Base-by-base conservation (phyloP, 2,329 filamentous ascomycete genomes). In the Lachnellula arida region DNA sequence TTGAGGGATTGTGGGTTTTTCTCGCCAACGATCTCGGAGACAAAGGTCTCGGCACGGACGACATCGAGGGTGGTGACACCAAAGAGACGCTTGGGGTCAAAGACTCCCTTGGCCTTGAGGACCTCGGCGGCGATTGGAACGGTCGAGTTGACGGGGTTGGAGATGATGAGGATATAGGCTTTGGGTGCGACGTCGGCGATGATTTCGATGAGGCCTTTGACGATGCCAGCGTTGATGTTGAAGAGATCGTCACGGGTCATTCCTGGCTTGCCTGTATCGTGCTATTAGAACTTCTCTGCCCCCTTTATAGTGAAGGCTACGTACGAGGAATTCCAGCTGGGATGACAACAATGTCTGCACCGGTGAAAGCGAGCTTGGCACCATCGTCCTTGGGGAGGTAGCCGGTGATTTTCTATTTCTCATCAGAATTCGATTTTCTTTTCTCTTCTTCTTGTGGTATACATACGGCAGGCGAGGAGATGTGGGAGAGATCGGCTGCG, bases 191-290 rank as follows among this genome's bases (percentile, higher is more conserved):
- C 85, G 73, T 97, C 86, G 67, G 93, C 91, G 68, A 91, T 85
- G 52, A 89, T 86, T 80, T 96, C 88, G 68, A 95, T 87, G 65
- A 99, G 82, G 67, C 90, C 91, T 78, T 94, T 91, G 72, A 99
- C 94, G 71, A 99, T 99, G 69, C 92, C 90, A 59, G 94, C 94
- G 75, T 99, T 99, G 82, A 97, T 96, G 80, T 97, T 97, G 88
- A 99, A 99, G 58, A 99, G 89, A 73, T 97, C 94, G 70, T 99
- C 94, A 79, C 94, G 91, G 75, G 89, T 97, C 94, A 99, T 99
- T 70, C 94, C 94, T 68, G 94, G 94, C 84, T 97, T 97, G 78
- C 93, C 93, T 97, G 63, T 57, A 66, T 62, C 23, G 14, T 48
- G n/a, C 11, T 51, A 22, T 63, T 55, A 59, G 54, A 53, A 53